Base-by-base conservation (phyloP, 1,139 yeast species). In the Torulaspora pretoriensis region DNA sequence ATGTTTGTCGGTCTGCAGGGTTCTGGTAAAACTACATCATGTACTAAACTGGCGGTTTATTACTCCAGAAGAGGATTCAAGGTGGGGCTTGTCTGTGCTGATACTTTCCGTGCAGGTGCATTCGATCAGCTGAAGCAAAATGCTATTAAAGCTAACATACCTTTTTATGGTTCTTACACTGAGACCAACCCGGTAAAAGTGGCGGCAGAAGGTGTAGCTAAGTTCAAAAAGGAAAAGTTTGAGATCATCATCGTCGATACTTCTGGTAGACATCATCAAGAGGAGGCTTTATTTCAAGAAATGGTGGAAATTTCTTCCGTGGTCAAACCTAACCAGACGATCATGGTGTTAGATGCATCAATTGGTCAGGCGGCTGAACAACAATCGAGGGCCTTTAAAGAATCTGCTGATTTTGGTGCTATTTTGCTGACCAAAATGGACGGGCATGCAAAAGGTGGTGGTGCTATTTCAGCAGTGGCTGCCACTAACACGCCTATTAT, bases 401-500 rank as follows among this genome's bases (percentile, higher is more conserved):
- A 89, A 45, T 80, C 92, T 34, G 75, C 97, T 3, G 81, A 92
- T 61, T 92, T 92, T 61, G 98, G 98, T 60, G 90, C 97, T 22
- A 92, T 92, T 54, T 85, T 92, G 50, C 75, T 92, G 63, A 92
- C 98, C 24, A 92, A 92, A 67, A 83, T 92, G 95, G 98, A 92
- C 67, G 98, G 98, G 38, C 97, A 92, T 63, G 98, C 98, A 32
- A 92, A 86, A 68, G 98, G 98, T 64, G 98, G 98, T 70, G 98
- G 98, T 73, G 98, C 98, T 22, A 89, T 92, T 45, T 88, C 97
- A 34, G 98, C 98, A 0, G 97, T 92, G 44, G 98, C 98, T 1
- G 95, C 97, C 1, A 90, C 98, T 10, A 77, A 85, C 47, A 92
- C 97, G 0, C 98, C 98, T n/a, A 85, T 92, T 57, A 86, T 85